Evolutionary conservation across 768 basidiomycete genomes (phyloP).

Genomic region (Lactifluus volemus): DNA sequence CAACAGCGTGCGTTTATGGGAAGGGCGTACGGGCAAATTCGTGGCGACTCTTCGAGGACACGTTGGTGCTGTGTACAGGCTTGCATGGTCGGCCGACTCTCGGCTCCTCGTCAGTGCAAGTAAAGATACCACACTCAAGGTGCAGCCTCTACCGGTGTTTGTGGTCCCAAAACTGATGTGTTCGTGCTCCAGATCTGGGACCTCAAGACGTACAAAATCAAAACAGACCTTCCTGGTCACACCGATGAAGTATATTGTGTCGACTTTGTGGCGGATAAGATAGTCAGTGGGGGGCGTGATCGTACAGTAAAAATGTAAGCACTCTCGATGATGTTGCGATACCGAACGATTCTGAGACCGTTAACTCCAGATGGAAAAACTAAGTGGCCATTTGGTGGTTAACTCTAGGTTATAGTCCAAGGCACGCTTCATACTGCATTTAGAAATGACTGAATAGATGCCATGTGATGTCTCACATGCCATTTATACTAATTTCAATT

Average conservation of each 20-base stretch:
- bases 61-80: slow-evolving; percentile 87
- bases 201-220: slow-evolving; percentile 91
- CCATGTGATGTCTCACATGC: neutral
- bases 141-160: slow-evolving; percentile 27
- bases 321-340: neutral
- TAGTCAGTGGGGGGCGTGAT: slow-evolving; percentile 96
- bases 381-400: neutral
- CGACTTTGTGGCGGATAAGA: slow-evolving; percentile 97
- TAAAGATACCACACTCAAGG: slow-evolving; percentile 95
- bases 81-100: slow-evolving; percentile 94
- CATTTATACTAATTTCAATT: neutral
- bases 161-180: neutral
- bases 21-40: slow-evolving; percentile 77
- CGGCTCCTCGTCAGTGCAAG: slow-evolving; percentile 88
- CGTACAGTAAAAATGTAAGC: slow-evolving; percentile 88
- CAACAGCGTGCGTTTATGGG: slow-evolving; percentile 87
- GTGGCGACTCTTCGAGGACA: slow-evolving; percentile 87
- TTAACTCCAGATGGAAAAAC: slow-evolving; percentile 16
- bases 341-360: neutral
- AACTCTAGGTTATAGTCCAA: neutral
- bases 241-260: slow-evolving; percentile 99
- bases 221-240: slow-evolving; percentile 90
- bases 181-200: slow-evolving; percentile 75
- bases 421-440: neutral
- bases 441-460: neutral